Conservation (phyloP, 2,329 filamentous ascomycete species). For the Stachybotrys chartarum region DNA sequence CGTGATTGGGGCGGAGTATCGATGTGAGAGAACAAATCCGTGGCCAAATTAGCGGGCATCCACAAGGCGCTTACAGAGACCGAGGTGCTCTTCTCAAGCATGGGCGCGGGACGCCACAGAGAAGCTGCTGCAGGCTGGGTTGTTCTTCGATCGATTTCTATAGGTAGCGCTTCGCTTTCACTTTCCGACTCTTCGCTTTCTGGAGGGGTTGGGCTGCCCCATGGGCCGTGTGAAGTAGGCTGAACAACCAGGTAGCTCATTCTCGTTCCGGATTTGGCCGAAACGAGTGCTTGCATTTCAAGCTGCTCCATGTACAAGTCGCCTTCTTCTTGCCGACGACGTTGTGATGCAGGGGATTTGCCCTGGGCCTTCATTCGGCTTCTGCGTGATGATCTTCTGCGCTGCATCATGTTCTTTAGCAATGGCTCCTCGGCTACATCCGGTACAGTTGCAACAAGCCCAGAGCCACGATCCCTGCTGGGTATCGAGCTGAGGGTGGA, state of each 20-base stretch:
- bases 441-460: background rate
- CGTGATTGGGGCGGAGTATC: background rate
- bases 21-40: background rate
- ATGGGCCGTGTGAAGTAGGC: conserved; percentile 20
- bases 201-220: conserved; percentile 47
- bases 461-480: background rate
- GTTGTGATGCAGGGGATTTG: background rate
- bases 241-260: conserved; percentile 28
- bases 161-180: conserved; percentile 13
- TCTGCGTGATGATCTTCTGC: conserved; percentile 8
- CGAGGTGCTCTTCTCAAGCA: background rate
- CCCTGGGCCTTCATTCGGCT: conserved; percentile 4
- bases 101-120: conserved; percentile 9
- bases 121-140: background rate
- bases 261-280: conserved; percentile 1
- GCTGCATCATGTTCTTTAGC: conserved; percentile 3
- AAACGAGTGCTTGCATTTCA: conserved; percentile 3
- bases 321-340: background rate
- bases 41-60: background rate
- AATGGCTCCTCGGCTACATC: background rate
- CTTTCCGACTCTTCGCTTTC: conserved; percentile 42
- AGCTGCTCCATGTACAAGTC: background rate
- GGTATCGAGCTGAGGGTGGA: conserved; percentile 33
- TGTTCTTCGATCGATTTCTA: conserved; percentile 3
- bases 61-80: background rate